phyloP scores from a whole-genome alignment of 306 rosid species.

The Lathyrus aphaca region DNA sequence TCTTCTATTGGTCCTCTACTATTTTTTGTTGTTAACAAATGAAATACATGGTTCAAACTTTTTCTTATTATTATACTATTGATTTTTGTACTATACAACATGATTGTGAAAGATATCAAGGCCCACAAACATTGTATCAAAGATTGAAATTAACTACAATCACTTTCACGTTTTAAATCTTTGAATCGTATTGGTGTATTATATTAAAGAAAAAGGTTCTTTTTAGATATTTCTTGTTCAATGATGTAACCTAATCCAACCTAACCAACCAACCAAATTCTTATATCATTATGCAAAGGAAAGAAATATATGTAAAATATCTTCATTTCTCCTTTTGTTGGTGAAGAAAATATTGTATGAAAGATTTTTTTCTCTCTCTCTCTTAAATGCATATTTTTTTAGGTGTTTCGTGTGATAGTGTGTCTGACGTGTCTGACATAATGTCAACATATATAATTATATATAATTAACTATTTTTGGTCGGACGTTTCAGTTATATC shows the following conservation, averaged over 20 bases:
- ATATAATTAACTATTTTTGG: too few species aligned
- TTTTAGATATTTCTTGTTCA: slow-evolving; percentile 36
- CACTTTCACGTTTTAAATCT: slow-evolving; percentile 33
- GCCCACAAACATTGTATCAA: neutral
- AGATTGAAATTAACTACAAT: neutral
- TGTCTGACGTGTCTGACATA: too few species aligned
- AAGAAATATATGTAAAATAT: slow-evolving; percentile 38
- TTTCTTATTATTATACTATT: neutral
- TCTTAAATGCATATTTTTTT: too few species aligned
- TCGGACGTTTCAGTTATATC: too few species aligned
- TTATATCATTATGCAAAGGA: slow-evolving; percentile 16
- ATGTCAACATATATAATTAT: too few species aligned
- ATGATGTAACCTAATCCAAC: slow-evolving; percentile 34
- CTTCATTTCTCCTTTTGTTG: slow-evolving; percentile 28
- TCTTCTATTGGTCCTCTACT: slow-evolving; percentile 11
- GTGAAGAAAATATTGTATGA: slow-evolving; percentile 3
- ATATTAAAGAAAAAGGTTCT: slow-evolving; percentile 13
- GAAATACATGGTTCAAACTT: neutral
- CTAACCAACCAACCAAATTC: slow-evolving; percentile 37
- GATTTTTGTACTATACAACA: neutral
- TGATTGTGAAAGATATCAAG: slow-evolving; percentile 11
- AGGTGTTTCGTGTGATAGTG: too few species aligned
- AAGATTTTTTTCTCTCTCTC: neutral
- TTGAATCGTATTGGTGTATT: neutral
- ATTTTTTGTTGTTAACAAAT: neutral